phyloP scores from a whole-genome alignment of 208 protist genomes.

The Leishmania turanica region DNA sequence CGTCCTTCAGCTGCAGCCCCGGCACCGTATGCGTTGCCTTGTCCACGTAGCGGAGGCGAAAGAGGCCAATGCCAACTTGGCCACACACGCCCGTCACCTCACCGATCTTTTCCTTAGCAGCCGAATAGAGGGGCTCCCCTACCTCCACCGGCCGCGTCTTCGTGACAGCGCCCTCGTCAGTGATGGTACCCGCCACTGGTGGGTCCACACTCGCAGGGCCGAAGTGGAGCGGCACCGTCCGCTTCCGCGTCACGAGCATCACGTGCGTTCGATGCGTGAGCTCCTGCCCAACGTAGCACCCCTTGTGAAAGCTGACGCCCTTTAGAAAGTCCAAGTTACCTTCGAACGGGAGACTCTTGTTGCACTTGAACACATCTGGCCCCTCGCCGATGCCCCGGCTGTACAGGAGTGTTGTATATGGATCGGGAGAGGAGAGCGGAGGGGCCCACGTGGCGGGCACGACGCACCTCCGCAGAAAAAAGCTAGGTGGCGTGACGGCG shows the following conservation, averaged over 20 bases:
- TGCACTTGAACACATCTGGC: slow-evolving; percentile 53
- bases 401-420: slow-evolving; percentile 60
- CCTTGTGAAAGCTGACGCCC: slow-evolving; percentile 94
- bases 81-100: slow-evolving; percentile 63
- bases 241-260: slow-evolving; percentile 93
- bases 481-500: not conserved
- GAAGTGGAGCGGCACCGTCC: slow-evolving; percentile 83
- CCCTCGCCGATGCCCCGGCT: slow-evolving; percentile 87
- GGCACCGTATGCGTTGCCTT: slow-evolving; percentile 46
- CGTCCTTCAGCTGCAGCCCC: slow-evolving; percentile 45
- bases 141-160: slow-evolving; percentile 11
- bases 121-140: slow-evolving; percentile 48
- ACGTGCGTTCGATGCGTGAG: slow-evolving; percentile 95
- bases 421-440: slow-evolving; percentile 7
- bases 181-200: not conserved
- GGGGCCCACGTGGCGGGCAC: slow-evolving; percentile 17
- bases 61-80: slow-evolving; percentile 52
- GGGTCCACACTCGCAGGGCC: not conserved
- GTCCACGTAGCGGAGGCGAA: slow-evolving; percentile 80
- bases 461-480: slow-evolving; percentile 24
- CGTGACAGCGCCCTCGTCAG: not conserved
- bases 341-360: slow-evolving; percentile 91
- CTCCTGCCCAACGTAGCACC: slow-evolving; percentile 97
- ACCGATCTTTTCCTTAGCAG: slow-evolving; percentile 55
- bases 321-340: slow-evolving; percentile 91